Evolutionary conservation across 2,329 filamentous ascomycete genomes (phyloP).

Genomic region (Pleomassaria siparia): DNA sequence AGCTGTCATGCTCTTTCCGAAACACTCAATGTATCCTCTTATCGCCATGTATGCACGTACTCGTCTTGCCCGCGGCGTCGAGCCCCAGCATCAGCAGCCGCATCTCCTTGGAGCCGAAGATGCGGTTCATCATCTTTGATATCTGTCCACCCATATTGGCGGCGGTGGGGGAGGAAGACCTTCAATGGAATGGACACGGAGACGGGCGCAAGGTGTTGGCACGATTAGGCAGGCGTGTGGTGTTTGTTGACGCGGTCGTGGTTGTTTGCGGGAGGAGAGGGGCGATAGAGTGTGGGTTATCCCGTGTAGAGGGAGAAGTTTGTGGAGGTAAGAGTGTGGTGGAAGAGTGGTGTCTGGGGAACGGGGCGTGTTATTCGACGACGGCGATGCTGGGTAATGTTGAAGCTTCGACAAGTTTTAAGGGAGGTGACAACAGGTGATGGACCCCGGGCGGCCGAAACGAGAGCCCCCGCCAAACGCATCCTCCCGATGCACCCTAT

Average conservation of each 20-base stretch:
- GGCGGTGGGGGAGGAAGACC: constrained; percentile 22
- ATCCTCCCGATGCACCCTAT: neutral
- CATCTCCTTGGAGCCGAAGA: constrained; percentile 99
- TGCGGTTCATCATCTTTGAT: constrained; percentile 96
- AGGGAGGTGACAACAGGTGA: constrained; percentile 8
- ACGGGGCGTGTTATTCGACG: neutral
- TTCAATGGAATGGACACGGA: constrained; percentile 3
- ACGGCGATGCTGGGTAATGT: neutral
- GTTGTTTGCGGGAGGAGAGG: neutral
- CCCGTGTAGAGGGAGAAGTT: neutral
- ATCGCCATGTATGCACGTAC: constrained; percentile 42
- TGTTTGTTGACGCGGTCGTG: neutral
- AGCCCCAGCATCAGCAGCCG: constrained; percentile 95
- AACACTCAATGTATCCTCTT: neutral
- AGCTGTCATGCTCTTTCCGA: constrained; percentile 9
- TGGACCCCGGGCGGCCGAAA: constrained; percentile 6
- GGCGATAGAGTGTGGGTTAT: neutral
- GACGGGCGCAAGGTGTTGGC: neutral
- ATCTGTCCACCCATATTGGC: constrained; percentile 83
- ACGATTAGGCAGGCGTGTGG: constrained; percentile 1
- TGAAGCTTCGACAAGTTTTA: constrained; percentile 2
- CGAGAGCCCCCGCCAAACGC: constrained; percentile 1
- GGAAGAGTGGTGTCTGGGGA: neutral
- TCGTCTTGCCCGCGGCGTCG: constrained; percentile 97
- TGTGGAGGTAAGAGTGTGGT: neutral